A percentile compares a stretch with the other conserved stretches of the same genome.
These are phyloP conservation scores for Carallia pectinifolia DNA, from an alignment of 345 rosid genomes.

Conservation along the genomic window DNA sequence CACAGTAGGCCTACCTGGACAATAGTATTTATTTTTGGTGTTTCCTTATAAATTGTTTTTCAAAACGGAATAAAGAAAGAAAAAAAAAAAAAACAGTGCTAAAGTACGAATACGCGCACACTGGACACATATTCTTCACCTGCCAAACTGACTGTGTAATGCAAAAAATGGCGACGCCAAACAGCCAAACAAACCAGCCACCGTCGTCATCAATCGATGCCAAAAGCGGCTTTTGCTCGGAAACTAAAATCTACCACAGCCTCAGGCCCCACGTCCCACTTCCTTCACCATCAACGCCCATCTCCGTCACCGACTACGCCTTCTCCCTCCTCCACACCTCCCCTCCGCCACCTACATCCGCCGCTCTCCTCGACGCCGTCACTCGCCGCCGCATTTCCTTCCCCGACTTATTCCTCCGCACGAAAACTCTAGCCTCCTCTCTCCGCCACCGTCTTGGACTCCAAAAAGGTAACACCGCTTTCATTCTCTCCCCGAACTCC, in stretches of 20 bases:
- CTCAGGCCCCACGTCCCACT: slow-evolving; percentile 35
- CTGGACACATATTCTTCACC: no score
- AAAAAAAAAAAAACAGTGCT: no score
- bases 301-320: slow-evolving; percentile 39
- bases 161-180: not conserved
- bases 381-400: slow-evolving; percentile 37
- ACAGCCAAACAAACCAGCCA: not conserved
- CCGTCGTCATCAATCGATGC: slow-evolving; percentile 16
- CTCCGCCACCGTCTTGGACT: slow-evolving; percentile 34
- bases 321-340: slow-evolving; percentile 37
- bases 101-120: no score
- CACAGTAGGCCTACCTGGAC: no score
- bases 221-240: slow-evolving; percentile 38
- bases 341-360: slow-evolving; percentile 30
- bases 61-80: no score
- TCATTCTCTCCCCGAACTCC: slow-evolving; percentile 45
- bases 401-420: slow-evolving; percentile 36
- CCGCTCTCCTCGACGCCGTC: slow-evolving; percentile 42
- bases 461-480: slow-evolving; percentile 44
- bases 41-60: no score
- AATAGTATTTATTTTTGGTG: no score
- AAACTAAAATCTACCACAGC: slow-evolving; percentile 40
- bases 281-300: slow-evolving; percentile 27
- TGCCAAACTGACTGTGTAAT: not conserved
- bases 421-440: slow-evolving; percentile 30